Percentiles rank a stretch among this genome's conserved stretches.
Evolutionary conservation across 2,329 filamentous ascomycete species (phyloP).

Genomic region (Ophiosphaerella korrae): DNA sequence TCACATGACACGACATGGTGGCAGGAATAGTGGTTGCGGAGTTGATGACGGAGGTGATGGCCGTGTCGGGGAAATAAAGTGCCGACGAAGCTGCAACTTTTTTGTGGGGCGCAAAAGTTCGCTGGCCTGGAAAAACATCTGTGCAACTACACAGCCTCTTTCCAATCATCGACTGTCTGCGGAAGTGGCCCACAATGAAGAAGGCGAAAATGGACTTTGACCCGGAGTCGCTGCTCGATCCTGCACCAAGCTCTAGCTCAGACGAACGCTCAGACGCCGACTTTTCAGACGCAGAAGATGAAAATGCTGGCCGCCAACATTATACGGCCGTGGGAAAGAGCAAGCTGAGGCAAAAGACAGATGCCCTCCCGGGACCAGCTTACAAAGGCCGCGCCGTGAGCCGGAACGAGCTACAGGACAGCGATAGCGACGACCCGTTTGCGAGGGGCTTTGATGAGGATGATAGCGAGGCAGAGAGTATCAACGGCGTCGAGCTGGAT

Average conservation of each 20-base stretch:
- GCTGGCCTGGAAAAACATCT: constrained; percentile 9
- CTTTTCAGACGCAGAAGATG: constrained; percentile 46
- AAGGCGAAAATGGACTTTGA: constrained; percentile 67
- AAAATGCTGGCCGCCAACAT: constrained; percentile 76
- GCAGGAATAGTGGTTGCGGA: constrained; percentile 15
- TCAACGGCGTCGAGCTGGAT: constrained; percentile 4
- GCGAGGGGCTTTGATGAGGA: constrained; percentile 51
- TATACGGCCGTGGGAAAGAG: constrained; percentile 85
- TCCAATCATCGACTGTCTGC: not conserved
- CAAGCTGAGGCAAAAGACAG: constrained; percentile 76
- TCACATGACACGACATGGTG: constrained; percentile 33
- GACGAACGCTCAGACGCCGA: constrained; percentile 61
- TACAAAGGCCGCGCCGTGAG: constrained; percentile 81
- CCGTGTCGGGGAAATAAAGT: constrained; percentile 20
- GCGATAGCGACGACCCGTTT: constrained; percentile 57
- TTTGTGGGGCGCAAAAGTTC: constrained; percentile 33
- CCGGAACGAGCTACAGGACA: constrained; percentile 64
- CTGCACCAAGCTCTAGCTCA: constrained; percentile 61
- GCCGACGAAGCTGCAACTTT: constrained; percentile 31
- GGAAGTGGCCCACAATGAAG: constrained; percentile 23
- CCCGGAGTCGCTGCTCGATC: constrained; percentile 70
- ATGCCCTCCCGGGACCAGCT: constrained; percentile 72
- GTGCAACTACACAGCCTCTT: constrained; percentile 4
- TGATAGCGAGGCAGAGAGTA: constrained; percentile 42
- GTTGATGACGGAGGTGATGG: constrained; percentile 29